Percentiles rank a stretch among this genome's conserved stretches.
phyloP scores from a whole-genome alignment of 768 basidiomycete genomes.

The Amanita molliuscula region DNA sequence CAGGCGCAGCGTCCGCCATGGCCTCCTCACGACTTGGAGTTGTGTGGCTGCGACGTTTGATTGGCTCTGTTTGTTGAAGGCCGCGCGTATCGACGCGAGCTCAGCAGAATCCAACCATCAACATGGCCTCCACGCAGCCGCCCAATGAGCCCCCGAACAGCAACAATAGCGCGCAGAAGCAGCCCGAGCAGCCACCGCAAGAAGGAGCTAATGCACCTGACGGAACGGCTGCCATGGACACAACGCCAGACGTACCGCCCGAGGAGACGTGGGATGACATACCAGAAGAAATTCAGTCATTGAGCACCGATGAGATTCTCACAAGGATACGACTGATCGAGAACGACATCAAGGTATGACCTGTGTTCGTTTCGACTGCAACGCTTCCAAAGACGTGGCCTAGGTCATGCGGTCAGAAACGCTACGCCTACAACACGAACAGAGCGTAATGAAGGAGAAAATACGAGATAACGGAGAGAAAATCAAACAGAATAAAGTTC shows the following conservation, averaged over 20 bases:
- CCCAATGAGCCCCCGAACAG: constrained; percentile 39
- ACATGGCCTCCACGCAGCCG: constrained; percentile 46
- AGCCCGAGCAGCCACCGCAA: constrained; percentile 25
- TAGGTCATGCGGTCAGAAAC: constrained; percentile 98
- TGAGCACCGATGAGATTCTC: constrained; percentile 78
- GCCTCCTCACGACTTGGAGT: background rate
- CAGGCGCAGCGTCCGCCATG: constrained; percentile 29
- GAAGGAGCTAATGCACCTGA: constrained; percentile 21
- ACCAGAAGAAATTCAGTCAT: constrained; percentile 72
- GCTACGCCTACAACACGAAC: constrained; percentile 84
- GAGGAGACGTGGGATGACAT: constrained; percentile 90
- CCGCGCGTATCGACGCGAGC: constrained; percentile 29
- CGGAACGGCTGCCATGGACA: constrained; percentile 51
- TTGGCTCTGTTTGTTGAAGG: constrained; percentile 13
- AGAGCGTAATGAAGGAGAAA: constrained; percentile 95
- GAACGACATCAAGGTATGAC: constrained; percentile 84
- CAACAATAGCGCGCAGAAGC: constrained; percentile 32
- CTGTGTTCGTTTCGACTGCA: background rate
- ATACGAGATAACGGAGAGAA: constrained; percentile 97
- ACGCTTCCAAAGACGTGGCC: constrained; percentile 5
- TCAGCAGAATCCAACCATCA: constrained; percentile 15
- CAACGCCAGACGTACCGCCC: constrained; percentile 52
- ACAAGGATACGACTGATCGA: constrained; percentile 90
- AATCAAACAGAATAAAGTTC: constrained; percentile 98
- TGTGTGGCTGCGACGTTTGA: constrained; percentile 5